These are phyloP conservation scores for Mallotus repandus DNA, from an alignment of 441 rosid species.

Conservation along the genomic window DNA sequence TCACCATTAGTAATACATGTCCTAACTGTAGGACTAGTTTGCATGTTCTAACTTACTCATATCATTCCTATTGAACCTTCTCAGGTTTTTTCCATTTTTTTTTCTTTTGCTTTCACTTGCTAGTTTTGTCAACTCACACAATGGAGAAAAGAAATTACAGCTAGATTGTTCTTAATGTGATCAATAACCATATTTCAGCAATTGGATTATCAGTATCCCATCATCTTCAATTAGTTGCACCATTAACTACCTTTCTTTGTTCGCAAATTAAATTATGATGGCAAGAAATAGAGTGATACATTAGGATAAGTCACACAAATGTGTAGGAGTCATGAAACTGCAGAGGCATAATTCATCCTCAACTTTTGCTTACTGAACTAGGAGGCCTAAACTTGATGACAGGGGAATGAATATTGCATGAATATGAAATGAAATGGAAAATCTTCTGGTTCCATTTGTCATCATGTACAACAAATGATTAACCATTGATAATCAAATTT, in stretches of 20 bases:
- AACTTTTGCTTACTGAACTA: not conserved
- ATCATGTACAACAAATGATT: not conserved
- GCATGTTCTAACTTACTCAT: constrained; percentile 10
- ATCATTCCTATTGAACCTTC: constrained; percentile 21
- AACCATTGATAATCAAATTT: not conserved
- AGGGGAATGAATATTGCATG: constrained; percentile 20
- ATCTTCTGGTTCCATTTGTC: not conserved
- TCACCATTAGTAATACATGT: not conserved
- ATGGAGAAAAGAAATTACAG: not conserved
- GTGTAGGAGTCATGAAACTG: constrained; percentile 22
- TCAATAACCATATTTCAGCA: not conserved
- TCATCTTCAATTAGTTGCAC: no score
- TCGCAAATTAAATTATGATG: no score
- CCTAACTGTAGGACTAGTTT: constrained; percentile 18
- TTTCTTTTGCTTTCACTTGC: not conserved
- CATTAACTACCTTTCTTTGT: no score
- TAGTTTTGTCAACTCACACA: not conserved
- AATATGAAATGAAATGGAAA: constrained; percentile 17
- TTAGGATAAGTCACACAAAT: constrained; percentile 18
- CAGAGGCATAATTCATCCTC: not conserved
- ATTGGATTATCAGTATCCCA: not conserved
- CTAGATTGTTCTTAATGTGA: not conserved
- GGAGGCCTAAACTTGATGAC: constrained; percentile 20
- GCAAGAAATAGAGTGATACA: no score
- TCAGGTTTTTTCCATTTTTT: not conserved